Percentiles rank a stretch among this genome's conserved stretches.
phyloP scores from a whole-genome alignment of 495 filamentous ascomycete genomes.

The Xylaria sp. region DNA sequence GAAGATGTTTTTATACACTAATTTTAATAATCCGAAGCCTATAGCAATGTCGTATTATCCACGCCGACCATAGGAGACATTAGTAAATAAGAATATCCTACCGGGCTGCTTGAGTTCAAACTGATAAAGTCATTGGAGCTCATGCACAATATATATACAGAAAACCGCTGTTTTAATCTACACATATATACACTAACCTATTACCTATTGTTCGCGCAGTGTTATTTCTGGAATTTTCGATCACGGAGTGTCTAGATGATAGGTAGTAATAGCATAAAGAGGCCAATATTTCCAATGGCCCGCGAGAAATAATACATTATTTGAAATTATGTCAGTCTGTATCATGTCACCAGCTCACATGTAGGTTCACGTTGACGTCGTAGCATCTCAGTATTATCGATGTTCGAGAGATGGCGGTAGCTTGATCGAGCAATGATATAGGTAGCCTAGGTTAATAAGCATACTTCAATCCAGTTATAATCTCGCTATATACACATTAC shows the following conservation, averaged over 20 bases:
- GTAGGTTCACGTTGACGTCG: not conserved
- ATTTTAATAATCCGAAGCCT: not conserved
- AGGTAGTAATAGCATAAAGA: not conserved
- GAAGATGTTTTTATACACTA: not conserved
- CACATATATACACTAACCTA: not conserved
- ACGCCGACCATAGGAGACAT: not conserved
- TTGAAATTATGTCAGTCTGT: not conserved
- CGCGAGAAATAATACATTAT: not conserved
- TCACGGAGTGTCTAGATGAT: not conserved
- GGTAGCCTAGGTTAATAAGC: not conserved
- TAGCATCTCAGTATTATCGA: not conserved
- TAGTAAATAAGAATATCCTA: not conserved
- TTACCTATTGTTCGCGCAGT: not conserved
- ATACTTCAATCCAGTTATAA: not conserved
- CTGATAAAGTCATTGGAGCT: not conserved
- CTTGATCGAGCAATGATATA: not conserved
- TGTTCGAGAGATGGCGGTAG: not conserved
- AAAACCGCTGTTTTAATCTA: not conserved
- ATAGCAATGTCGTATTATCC: not conserved
- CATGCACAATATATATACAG: not conserved
- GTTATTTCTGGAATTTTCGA: not conserved
- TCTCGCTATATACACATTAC: not conserved
- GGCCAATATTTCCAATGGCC: not conserved
- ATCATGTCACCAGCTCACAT: not conserved
- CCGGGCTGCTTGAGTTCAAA: not conserved